These are phyloP conservation scores for Ceratocystis destructans DNA, from an alignment of 2,329 filamentous ascomycete species.

Conservation along the genomic window DNA sequence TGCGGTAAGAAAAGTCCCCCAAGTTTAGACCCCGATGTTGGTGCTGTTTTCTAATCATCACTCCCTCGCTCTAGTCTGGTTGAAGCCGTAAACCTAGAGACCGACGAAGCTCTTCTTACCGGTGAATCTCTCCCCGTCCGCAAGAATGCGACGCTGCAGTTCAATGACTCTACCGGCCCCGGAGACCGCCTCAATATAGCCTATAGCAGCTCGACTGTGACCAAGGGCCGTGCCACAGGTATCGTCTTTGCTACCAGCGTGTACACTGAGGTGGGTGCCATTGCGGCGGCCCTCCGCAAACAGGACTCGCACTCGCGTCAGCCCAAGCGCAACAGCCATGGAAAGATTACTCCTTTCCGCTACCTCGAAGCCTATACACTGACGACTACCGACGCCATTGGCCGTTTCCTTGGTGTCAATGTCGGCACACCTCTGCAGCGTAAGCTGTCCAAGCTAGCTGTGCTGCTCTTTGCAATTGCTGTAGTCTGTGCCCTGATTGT, in stretches of 20 bases:
- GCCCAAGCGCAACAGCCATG: slow-evolving; percentile 39
- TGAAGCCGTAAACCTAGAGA: slow-evolving; percentile 47
- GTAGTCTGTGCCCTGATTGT: slow-evolving; percentile 57
- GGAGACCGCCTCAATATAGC: slow-evolving; percentile 45
- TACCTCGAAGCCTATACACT: slow-evolving; percentile 34
- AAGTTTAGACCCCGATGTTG: background rate
- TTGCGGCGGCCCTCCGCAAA: slow-evolving; percentile 37
- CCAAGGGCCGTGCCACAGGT: slow-evolving; percentile 43
- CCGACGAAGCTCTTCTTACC: slow-evolving; percentile 48
- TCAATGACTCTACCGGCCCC: slow-evolving; percentile 26
- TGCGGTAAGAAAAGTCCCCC: slow-evolving; percentile 25
- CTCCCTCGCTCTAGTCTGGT: slow-evolving; percentile 26
- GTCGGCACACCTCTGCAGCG: slow-evolving; percentile 56
- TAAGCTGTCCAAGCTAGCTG: slow-evolving; percentile 53
- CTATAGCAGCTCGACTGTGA: slow-evolving; percentile 42
- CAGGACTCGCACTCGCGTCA: slow-evolving; percentile 38
- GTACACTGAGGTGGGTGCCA: slow-evolving; percentile 45
- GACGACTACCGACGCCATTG: slow-evolving; percentile 44
- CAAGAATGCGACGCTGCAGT: slow-evolving; percentile 33
- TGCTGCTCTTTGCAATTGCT: slow-evolving; percentile 52
- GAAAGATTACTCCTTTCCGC: slow-evolving; percentile 39
- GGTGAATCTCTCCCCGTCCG: slow-evolving; percentile 45
- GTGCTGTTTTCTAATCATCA: slow-evolving; percentile 25
- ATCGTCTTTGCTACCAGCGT: slow-evolving; percentile 47
- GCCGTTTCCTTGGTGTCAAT: slow-evolving; percentile 52